Percentiles rank a stretch among this genome's conserved stretches.
Evolutionary conservation across 805 yeast genomes (phyloP).

Genomic region (Clavispora phyllophila): DNA sequence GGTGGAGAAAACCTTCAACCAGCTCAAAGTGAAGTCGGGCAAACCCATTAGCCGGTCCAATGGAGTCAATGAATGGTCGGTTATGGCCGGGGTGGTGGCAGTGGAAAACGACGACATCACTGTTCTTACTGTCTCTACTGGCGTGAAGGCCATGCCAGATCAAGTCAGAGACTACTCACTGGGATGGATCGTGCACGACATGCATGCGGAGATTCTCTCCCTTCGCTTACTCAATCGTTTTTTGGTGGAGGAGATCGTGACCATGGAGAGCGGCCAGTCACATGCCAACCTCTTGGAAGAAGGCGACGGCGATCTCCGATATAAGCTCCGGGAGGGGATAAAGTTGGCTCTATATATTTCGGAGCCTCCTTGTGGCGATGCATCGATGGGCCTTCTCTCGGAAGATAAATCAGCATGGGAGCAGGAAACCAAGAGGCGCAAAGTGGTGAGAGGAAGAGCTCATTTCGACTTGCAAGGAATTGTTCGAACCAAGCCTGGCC

Average conservation of each 20-base stretch:
- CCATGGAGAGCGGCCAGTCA: slow-evolving; percentile 6
- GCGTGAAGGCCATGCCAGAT: slow-evolving; percentile 75
- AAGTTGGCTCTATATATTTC: slow-evolving; percentile 59
- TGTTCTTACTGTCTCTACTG: slow-evolving; percentile 62
- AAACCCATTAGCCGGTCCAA: slow-evolving; percentile 61
- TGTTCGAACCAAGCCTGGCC: slow-evolving; percentile 91
- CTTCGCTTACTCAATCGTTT: slow-evolving; percentile 65
- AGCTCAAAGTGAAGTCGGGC: slow-evolving; percentile 35
- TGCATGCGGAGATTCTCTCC: slow-evolving; percentile 84
- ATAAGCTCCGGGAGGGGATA: slow-evolving; percentile 29
- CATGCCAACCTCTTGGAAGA: slow-evolving; percentile 12
- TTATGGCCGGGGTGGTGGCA: slow-evolving; percentile 64
- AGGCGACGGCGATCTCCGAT: slow-evolving; percentile 13
- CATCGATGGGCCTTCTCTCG: slow-evolving; percentile 50
- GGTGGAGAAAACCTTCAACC: slow-evolving; percentile 26
- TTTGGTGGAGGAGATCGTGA: slow-evolving; percentile 43
- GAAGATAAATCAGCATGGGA: slow-evolving; percentile 20
- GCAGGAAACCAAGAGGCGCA: slow-evolving; percentile 11
- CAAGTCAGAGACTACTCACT: slow-evolving; percentile 33
- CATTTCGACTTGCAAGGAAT: slow-evolving; percentile 51
- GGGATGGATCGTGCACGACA: slow-evolving; percentile 75
- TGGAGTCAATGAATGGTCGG: slow-evolving; percentile 76
- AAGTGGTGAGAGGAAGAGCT: slow-evolving; percentile 54
- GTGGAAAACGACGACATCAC: slow-evolving; percentile 26
- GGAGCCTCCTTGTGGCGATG: slow-evolving; percentile 90